Base-by-base conservation (phyloP, 106 monocot species). In the Dioscorea dumetorum region DNA sequence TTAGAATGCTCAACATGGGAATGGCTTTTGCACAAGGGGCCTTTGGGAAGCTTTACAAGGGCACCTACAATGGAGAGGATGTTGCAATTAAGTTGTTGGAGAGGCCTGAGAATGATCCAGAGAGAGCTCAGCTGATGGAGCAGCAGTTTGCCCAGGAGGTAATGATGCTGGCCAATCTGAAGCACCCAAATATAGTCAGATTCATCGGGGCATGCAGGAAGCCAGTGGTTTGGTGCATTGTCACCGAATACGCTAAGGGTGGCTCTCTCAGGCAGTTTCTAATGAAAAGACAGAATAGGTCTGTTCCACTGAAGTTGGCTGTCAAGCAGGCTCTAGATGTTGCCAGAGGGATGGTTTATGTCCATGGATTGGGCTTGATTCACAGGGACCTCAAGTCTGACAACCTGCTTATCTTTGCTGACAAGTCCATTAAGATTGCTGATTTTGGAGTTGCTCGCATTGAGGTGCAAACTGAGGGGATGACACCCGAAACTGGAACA, bases 61-160 rank as follows among this genome's bases (percentile, higher is more conserved):
- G 87, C n/a, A 81, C 78, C 7, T 88, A 88, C 61, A 84, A 84
- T 49, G 87, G 87, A 3, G 83, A 78, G 61, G 82, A 86, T 63
- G 86, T 86, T 9, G 86, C 86, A 1, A 86, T 86, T 70, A 86
- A 86, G 82, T 62, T 86, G 35, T 68, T 86, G 62, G 86, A 86
- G 57, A 73, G 50, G 50, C 86, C 86, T 1, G 86, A 86, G 70
- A 82, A 79, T 70, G 82, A 86, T 51, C 76, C 67, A 0, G 82
- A 86, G 51, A 68, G 79, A 53, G 86, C 72, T 11, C 82, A 82
- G 48, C 35, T 86, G 65, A 77, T 86, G 86, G 86, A 86, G 67
- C 86, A 86, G 73, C 86, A 86, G 68, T 86, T 82, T 48, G 86
- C 72, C 19, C 86, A 86, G 66, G 86, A 86, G 76, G 86, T 86